A percentile compares a stretch with the other conserved stretches of the same genome.
Evolutionary conservation across 2,329 filamentous ascomycete genomes (phyloP).

Genomic region (Exophiala xenobiotica): DNA sequence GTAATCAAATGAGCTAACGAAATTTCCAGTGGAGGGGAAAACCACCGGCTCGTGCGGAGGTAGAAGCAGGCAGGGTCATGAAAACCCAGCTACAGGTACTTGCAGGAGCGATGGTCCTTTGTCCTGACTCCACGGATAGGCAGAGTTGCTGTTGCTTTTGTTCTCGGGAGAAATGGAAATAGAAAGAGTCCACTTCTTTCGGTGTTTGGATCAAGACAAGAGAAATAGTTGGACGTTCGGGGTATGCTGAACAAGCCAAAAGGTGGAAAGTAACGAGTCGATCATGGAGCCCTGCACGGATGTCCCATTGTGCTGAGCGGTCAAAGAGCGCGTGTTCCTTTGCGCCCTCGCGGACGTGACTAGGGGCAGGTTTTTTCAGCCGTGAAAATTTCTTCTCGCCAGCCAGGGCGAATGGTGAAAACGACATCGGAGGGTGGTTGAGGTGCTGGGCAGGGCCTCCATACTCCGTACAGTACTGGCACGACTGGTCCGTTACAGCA

Average conservation of each 20-base stretch:
- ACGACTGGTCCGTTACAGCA: background rate
- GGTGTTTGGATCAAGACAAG: background rate
- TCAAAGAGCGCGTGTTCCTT: constrained; percentile 1
- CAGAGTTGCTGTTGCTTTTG: background rate
- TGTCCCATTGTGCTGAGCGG: background rate
- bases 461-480: too few relatives aligned
- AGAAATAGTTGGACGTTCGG: background rate
- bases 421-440: constrained; percentile 5
- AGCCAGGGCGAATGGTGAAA: background rate
- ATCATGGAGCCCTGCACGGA: constrained; percentile 16
- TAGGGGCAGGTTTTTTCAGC: background rate
- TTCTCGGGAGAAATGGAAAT: background rate
- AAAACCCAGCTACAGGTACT: too few relatives aligned
- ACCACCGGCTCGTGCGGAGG: constrained; percentile 16
- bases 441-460: too few relatives aligned
- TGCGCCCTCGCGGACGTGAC: background rate
- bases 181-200: background rate
- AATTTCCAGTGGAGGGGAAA: constrained; percentile 21
- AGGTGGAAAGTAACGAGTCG: constrained; percentile 11
- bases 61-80: constrained; percentile 7
- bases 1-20: constrained; percentile 33
- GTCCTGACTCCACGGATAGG: background rate
- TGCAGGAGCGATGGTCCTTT: too few relatives aligned
- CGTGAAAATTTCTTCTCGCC: constrained; percentile 6
- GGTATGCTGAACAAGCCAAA: constrained; percentile 1